These are phyloP conservation scores for Neonectria faginata DNA, from an alignment of 2,329 filamentous ascomycete genomes.

Conservation along the genomic window DNA sequence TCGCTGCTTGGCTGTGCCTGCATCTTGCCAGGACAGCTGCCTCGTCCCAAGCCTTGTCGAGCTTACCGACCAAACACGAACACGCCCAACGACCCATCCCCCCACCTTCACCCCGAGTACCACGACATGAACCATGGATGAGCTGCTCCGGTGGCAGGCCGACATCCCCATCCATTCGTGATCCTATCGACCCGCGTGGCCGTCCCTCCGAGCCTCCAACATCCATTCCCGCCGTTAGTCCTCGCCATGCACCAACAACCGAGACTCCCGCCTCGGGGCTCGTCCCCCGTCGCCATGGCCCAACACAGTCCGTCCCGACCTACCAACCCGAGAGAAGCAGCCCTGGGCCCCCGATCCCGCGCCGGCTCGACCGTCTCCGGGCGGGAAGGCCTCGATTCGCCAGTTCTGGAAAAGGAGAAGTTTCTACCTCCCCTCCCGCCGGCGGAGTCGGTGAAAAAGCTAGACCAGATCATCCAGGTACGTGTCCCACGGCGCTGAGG, in stretches of 20 bases:
- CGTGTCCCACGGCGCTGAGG: constrained; percentile 16
- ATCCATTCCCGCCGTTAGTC: constrained; percentile 8
- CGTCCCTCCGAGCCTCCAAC: constrained; percentile 18
- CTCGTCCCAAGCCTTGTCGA: constrained; percentile 25
- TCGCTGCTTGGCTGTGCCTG: constrained; percentile 33
- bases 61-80: constrained; percentile 5
- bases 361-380: constrained; percentile 57
- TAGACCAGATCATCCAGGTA: constrained; percentile 95
- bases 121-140: constrained; percentile 50
- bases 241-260: constrained; percentile 87
- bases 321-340: constrained; percentile 78
- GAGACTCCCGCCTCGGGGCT: constrained; percentile 77
- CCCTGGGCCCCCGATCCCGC: constrained; percentile 54
- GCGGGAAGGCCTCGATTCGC: constrained; percentile 58
- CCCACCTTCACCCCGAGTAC: constrained; percentile 23
- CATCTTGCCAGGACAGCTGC: constrained; percentile 37
- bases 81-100: constrained; percentile 26
- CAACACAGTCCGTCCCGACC: constrained; percentile 78
- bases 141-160: constrained; percentile 49
- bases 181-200: constrained; percentile 34
- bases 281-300: constrained; percentile 78
- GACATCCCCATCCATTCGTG: constrained; percentile 48
- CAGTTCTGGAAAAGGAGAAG: constrained; percentile 60
- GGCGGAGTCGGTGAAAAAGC: constrained; percentile 78
- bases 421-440: constrained; percentile 62